These are phyloP conservation scores for Mercurialis annua DNA, from an alignment of 345 rosid species.

Conservation along the genomic window DNA sequence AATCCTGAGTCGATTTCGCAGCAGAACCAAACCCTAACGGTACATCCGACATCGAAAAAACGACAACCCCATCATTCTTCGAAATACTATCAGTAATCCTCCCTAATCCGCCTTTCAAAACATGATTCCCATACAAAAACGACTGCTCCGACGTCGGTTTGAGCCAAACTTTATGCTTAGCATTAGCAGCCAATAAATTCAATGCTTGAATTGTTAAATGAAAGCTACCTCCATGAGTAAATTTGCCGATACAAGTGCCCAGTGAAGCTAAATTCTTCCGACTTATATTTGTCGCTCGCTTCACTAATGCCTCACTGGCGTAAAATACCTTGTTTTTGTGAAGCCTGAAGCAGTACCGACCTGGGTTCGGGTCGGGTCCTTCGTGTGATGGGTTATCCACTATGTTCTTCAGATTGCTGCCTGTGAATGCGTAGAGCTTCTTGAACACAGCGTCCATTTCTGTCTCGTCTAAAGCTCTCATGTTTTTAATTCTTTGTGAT, in stretches of 20 bases:
- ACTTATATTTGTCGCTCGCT: constrained; percentile 75
- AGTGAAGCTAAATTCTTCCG: constrained; percentile 55
- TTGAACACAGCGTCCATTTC: constrained; percentile 87
- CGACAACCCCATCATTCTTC: constrained; percentile 82
- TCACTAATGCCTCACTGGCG: constrained; percentile 74
- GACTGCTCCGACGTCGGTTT: constrained; percentile 96
- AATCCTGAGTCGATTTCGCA: constrained; percentile 77
- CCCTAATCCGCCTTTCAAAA: constrained; percentile 82
- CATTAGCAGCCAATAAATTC: constrained; percentile 63
- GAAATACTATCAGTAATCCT: constrained; percentile 78
- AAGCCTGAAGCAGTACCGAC: constrained; percentile 90
- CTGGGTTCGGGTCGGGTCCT: constrained; percentile 66
- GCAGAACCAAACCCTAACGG: constrained; percentile 85
- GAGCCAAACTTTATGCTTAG: constrained; percentile 88
- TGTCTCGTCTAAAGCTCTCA: constrained; percentile 80
- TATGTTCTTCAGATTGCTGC: constrained; percentile 84
- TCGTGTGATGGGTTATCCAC: constrained; percentile 83
- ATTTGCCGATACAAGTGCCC: constrained; percentile 81
- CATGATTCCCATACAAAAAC: constrained; percentile 85
- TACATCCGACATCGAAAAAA: constrained; percentile 82
- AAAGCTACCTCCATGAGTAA: constrained; percentile 75
- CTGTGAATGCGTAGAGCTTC: constrained; percentile 76
- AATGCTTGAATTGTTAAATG: constrained; percentile 66
- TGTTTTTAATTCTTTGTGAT: constrained; percentile 21
- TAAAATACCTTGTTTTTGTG: constrained; percentile 75